Conservation (phyloP, 2,329 filamentous ascomycete species). For the Colletotrichum costaricense region DNA sequence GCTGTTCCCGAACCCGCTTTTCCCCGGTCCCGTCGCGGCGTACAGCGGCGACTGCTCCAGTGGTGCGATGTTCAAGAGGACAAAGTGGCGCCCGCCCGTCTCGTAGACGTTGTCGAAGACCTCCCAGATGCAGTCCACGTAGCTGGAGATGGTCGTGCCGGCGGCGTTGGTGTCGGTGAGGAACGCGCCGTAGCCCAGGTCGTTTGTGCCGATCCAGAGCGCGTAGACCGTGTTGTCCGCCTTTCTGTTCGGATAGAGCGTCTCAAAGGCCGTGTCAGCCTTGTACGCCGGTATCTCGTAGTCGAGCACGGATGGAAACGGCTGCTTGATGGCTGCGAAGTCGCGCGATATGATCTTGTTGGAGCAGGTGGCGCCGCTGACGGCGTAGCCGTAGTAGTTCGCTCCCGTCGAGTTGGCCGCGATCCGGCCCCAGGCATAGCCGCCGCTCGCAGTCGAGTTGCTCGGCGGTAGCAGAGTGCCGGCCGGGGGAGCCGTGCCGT, state of each 20-base stretch:
- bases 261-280: slow-evolving; percentile 56
- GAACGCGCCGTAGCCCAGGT: slow-evolving; percentile 75
- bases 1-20: slow-evolving; percentile 49
- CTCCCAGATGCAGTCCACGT: slow-evolving; percentile 75
- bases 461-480: slow-evolving; percentile 60
- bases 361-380: slow-evolving; percentile 78
- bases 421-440: slow-evolving; percentile 76
- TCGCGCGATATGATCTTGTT: slow-evolving; percentile 73
- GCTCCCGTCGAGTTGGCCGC: slow-evolving; percentile 69
- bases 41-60: slow-evolving; percentile 77
- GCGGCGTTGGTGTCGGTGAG: slow-evolving; percentile 71
- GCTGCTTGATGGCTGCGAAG: slow-evolving; percentile 59
- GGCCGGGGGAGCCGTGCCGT: slow-evolving; percentile 70
- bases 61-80: slow-evolving; percentile 77
- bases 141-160: slow-evolving; percentile 71
- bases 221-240: slow-evolving; percentile 75
- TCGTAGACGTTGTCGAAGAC: slow-evolving; percentile 72
- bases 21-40: slow-evolving; percentile 55
- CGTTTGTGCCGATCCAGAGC: slow-evolving; percentile 86
- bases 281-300: slow-evolving; percentile 70
- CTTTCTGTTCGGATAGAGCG: slow-evolving; percentile 57
- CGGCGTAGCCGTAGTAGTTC: slow-evolving; percentile 75
- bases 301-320: slow-evolving; percentile 72
- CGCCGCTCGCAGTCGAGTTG: slow-evolving; percentile 70
- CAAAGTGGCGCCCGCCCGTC: slow-evolving; percentile 76